Evolutionary conservation across 1,284 basidiomycete genomes (phyloP).

Genomic region (Ustilago esculenta): DNA sequence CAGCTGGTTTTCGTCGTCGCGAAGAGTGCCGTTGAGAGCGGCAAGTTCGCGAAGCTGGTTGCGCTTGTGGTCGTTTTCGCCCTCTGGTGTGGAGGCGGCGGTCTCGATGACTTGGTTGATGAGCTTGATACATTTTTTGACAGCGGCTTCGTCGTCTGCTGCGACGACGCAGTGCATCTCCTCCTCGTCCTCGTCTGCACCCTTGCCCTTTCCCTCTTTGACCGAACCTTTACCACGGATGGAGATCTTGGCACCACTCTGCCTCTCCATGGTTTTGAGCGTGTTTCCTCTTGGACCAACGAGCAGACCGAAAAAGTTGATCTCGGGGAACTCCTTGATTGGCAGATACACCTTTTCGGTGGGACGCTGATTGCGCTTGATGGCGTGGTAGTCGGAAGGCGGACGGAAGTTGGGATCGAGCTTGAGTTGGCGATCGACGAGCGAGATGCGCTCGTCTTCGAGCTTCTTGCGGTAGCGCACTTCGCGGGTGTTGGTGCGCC

Average conservation of each 20-base stretch:
- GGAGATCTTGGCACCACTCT: slow-evolving; percentile 97
- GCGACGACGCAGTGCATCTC: slow-evolving; percentile 98
- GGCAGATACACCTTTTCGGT: slow-evolving; percentile 97
- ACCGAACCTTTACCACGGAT: slow-evolving; percentile 98
- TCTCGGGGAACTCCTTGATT: slow-evolving; percentile 99
- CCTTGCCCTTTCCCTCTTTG: slow-evolving; percentile 95
- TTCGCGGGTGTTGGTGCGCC: slow-evolving; percentile 96
- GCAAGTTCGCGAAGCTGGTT: slow-evolving; percentile 98
- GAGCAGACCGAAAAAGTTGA: slow-evolving; percentile 98
- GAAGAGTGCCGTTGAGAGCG: slow-evolving; percentile 95
- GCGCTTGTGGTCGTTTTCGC: slow-evolving; percentile 98
- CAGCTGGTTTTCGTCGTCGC: slow-evolving; percentile 98
- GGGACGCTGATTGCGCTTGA: slow-evolving; percentile 80
- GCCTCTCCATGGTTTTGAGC: slow-evolving; percentile 98
- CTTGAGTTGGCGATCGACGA: slow-evolving; percentile 95
- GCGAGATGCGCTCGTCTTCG: slow-evolving; percentile 91
- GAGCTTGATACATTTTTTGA: slow-evolving; percentile 86
- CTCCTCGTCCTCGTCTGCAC: slow-evolving; percentile 92
- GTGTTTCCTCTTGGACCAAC: slow-evolving; percentile 98
- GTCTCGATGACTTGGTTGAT: slow-evolving; percentile 99
- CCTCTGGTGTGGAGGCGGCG: slow-evolving; percentile 97
- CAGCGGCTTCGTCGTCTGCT: slow-evolving; percentile 90
- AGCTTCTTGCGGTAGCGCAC: slow-evolving; percentile 97
- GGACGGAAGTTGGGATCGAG: slow-evolving; percentile 97
- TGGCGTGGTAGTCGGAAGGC: slow-evolving; percentile 86